Conservation (phyloP, 2,329 filamentous ascomycete species). For the Phialemonium atrogriseum region DNA sequence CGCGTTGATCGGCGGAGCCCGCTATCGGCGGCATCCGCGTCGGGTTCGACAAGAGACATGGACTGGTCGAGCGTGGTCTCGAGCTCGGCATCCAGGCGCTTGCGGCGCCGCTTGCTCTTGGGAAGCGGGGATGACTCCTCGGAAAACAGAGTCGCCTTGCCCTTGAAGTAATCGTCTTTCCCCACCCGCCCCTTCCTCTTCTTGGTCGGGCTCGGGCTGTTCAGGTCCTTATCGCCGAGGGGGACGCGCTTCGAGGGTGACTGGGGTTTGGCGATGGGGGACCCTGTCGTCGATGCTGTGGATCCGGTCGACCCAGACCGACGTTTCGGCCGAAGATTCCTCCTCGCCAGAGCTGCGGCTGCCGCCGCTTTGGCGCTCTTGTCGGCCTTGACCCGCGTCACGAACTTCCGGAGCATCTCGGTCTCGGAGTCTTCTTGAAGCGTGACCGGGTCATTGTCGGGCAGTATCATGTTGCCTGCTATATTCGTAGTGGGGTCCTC, state of each 20-base stretch:
- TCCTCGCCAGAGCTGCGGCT: constrained; percentile 12
- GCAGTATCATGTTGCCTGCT: constrained; percentile 9
- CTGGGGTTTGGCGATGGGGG: constrained; percentile 16
- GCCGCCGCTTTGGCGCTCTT: constrained; percentile 23
- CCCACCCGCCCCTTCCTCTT: constrained; percentile 22
- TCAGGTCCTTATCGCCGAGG: constrained; percentile 24
- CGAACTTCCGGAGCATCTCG: constrained; percentile 24
- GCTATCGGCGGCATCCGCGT: neutral
- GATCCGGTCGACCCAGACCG: constrained; percentile 17
- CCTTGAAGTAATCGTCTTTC: constrained; percentile 11
- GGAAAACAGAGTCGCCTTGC: constrained; percentile 12
- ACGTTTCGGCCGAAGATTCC: constrained; percentile 14
- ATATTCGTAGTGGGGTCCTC: constrained; percentile 13
- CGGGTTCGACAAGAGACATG: neutral
- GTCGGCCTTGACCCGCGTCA: constrained; percentile 23
- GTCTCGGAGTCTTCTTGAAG: constrained; percentile 23
- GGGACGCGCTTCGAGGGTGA: constrained; percentile 16
- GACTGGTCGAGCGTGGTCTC: constrained; percentile 8
- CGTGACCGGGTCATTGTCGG: constrained; percentile 5
- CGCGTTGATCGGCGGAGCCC: constrained; percentile 17
- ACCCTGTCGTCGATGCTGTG: constrained; percentile 19
- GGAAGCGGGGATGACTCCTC: constrained; percentile 4
- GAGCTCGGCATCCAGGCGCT: constrained; percentile 15
- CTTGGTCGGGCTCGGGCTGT: constrained; percentile 29
- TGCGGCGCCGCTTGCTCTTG: constrained; percentile 3